Conservation (phyloP, 2,329 filamentous ascomycete genomes). For the Penicillium nordicum region DNA sequence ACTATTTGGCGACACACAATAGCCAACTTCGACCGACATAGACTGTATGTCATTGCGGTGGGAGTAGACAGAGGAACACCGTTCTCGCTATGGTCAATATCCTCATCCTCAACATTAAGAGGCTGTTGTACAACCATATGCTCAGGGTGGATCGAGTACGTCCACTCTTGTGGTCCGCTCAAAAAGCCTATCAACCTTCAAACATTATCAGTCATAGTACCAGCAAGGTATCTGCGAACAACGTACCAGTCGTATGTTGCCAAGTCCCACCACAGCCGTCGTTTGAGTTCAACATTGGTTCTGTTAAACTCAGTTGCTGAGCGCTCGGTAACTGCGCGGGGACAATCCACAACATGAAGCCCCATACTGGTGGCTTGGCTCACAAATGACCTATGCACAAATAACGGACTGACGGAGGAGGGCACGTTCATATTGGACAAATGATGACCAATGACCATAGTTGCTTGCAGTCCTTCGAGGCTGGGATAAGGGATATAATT, state of each 20-base stretch:
- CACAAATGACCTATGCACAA: slow-evolving; percentile 24
- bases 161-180: slow-evolving; percentile 45
- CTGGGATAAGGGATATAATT: slow-evolving; percentile 31
- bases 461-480: slow-evolving; percentile 34
- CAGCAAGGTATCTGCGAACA: neutral
- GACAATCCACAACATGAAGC: slow-evolving; percentile 37
- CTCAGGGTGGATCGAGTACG: slow-evolving; percentile 42
- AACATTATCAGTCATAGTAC: neutral
- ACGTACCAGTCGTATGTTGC: slow-evolving; percentile 44
- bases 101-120: slow-evolving; percentile 43
- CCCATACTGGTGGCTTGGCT: slow-evolving; percentile 35
- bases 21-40: slow-evolving; percentile 43
- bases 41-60: slow-evolving; percentile 46
- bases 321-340: slow-evolving; percentile 15
- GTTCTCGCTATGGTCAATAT: slow-evolving; percentile 26
- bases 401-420: slow-evolving; percentile 24
- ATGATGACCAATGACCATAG: slow-evolving; percentile 30
- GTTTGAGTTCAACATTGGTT: slow-evolving; percentile 36
- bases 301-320: slow-evolving; percentile 16
- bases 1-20: slow-evolving; percentile 41
- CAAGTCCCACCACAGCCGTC: slow-evolving; percentile 46
- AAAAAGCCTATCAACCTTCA: slow-evolving; percentile 39
- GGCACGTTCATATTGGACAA: slow-evolving; percentile 26
- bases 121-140: slow-evolving; percentile 44
- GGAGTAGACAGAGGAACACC: slow-evolving; percentile 34